phyloP scores from a whole-genome alignment of 768 basidiomycete genomes.

The Cystofilobasidium capitatum region DNA sequence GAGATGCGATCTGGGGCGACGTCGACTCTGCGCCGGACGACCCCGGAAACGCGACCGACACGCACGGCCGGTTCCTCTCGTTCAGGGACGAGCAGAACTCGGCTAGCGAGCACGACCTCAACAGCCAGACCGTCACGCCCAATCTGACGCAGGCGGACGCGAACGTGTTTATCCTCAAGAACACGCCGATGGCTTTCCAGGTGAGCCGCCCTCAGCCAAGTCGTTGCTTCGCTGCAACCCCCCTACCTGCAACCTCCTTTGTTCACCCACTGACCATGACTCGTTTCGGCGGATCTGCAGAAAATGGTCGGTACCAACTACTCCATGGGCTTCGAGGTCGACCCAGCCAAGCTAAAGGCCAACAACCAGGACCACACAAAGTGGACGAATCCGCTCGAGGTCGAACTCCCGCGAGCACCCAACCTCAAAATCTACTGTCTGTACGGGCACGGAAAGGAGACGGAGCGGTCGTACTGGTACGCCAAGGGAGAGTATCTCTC shows the following conservation, averaged over 20 bases:
- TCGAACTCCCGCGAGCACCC: constrained; percentile 69
- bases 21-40: constrained; percentile 71
- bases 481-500: constrained; percentile 59
- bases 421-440: constrained; percentile 86
- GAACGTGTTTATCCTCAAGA: constrained; percentile 66
- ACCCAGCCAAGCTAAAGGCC: constrained; percentile 47
- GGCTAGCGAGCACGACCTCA: constrained; percentile 29
- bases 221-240: not conserved
- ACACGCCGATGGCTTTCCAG: constrained; percentile 73
- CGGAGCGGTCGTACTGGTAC: constrained; percentile 92
- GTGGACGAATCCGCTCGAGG: constrained; percentile 87
- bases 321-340: constrained; percentile 75
- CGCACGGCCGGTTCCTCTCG: constrained; percentile 72
- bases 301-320: constrained; percentile 75
- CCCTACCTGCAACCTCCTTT: not conserved
- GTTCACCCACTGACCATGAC: not conserved
- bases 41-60: constrained; percentile 43
- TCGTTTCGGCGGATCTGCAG: not conserved
- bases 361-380: constrained; percentile 69
- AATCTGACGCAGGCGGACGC: constrained; percentile 76
- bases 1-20: constrained; percentile 75
- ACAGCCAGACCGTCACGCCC: constrained; percentile 30
- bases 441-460: constrained; percentile 93
- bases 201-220: constrained; percentile 30
- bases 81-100: constrained; percentile 48